These are phyloP conservation scores for Pseudocohnilembus persalinus DNA, from an alignment of 169 alveolate species.

Conservation along the genomic window DNA sequence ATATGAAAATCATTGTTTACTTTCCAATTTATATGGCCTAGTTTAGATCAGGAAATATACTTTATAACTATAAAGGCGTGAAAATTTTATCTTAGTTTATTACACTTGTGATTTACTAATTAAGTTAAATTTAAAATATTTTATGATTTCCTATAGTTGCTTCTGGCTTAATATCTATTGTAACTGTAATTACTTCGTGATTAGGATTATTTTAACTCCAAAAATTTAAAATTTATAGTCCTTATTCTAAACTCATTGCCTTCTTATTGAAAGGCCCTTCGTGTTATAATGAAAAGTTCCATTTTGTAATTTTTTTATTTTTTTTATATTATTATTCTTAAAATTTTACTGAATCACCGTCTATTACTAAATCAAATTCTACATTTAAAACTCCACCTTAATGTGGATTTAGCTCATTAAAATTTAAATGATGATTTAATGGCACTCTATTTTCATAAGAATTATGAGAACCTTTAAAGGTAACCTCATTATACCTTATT, in stretches of 20 bases:
- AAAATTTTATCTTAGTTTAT: no score
- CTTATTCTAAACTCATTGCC: neutral
- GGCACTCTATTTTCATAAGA: neutral
- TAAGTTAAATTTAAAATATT: no score
- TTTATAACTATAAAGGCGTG: no score
- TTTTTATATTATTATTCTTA: no score
- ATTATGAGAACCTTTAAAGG: neutral
- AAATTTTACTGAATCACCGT: no score
- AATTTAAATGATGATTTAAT: no score
- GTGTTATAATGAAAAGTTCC: neutral
- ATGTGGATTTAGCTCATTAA: neutral
- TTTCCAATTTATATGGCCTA: no score
- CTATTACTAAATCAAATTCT: neutral
- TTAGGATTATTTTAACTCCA: neutral
- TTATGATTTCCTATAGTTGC: neutral
- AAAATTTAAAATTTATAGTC: neutral
- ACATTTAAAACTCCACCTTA: neutral
- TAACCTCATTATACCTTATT: neutral
- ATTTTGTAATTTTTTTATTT: no score
- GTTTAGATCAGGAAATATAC: no score
- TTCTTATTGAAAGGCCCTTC: neutral
- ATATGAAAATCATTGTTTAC: no score
- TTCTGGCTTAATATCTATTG: neutral
- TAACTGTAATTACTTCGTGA: neutral
- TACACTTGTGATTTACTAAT: neutral